These are phyloP conservation scores for Pythium brassicae DNA, from an alignment of 352 stramenopile genomes.

Conservation along the genomic window DNA sequence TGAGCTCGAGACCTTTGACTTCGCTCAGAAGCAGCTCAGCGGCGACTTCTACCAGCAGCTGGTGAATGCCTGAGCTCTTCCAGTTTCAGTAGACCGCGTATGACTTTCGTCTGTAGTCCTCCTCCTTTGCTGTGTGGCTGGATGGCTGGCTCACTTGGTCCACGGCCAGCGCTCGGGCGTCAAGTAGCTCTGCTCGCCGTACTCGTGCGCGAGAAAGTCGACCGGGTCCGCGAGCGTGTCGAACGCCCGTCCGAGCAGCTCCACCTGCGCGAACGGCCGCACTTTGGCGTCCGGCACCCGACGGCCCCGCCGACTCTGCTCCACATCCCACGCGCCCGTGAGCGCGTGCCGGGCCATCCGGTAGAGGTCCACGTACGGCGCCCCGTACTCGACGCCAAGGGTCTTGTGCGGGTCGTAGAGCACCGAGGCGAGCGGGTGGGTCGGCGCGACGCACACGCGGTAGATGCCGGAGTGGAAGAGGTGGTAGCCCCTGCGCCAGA, in stretches of 20 bases:
- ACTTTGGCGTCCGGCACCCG: conserved; percentile 17
- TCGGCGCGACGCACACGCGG: conserved; percentile 38
- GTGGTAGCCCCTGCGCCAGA: conserved; percentile 38
- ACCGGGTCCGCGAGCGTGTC: conserved; percentile 33
- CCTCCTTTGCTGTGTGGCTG: too few species aligned
- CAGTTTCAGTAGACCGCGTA: too few species aligned
- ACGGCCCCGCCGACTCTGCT: conserved; percentile 10
- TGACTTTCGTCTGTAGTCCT: too few species aligned
- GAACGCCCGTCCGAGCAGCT: conserved; percentile 27
- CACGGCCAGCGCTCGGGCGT: too few species aligned
- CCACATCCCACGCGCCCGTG: conserved; percentile 6
- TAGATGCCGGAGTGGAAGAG: conserved; percentile 35
- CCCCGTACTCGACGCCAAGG: too few species aligned
- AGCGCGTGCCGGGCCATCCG: conserved; percentile 15
- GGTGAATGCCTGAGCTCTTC: too few species aligned
- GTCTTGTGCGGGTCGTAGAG: conserved; percentile 26
- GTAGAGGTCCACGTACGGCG: conserved; percentile 46
- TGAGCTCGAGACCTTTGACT: conserved; percentile 42
- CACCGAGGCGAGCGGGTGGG: conserved; percentile 25
- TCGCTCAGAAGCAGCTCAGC: conserved; percentile 26
- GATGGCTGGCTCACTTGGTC: too few species aligned
- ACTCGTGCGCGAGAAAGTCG: conserved; percentile 26
- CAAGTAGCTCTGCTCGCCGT: too few species aligned
- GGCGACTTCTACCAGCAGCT: too few species aligned
- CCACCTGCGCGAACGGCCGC: conserved; percentile 21